Conservation (phyloP, 495 filamentous ascomycete genomes). For the Articulospora tetracladia region DNA sequence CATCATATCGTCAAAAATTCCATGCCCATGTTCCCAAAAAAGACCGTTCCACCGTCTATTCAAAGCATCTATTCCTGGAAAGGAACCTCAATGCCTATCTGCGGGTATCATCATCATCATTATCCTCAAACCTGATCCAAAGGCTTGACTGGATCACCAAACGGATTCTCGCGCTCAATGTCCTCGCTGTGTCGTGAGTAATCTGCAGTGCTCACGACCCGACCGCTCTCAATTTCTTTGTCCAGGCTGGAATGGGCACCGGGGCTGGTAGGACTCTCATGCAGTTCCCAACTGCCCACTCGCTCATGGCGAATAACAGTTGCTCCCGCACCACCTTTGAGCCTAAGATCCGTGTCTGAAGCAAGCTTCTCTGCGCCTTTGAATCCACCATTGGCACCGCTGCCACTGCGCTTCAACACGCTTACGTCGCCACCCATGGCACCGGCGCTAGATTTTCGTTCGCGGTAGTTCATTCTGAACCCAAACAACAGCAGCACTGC, state of each 20-base stretch:
- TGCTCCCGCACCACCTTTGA: constrained; percentile 23
- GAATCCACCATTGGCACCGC: constrained; percentile 37
- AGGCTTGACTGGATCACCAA: constrained; percentile 21
- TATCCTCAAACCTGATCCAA: constrained; percentile 17
- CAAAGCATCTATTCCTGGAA: background rate
- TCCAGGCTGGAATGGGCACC: constrained; percentile 4
- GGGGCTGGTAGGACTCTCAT: constrained; percentile 14
- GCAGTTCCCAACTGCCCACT: constrained; percentile 51
- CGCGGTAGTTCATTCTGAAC: constrained; percentile 25
- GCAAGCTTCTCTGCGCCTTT: constrained; percentile 46
- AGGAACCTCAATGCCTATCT: background rate
- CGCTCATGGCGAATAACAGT: constrained; percentile 39
- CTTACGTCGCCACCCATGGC: constrained; percentile 12
- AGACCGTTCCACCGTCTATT: background rate
- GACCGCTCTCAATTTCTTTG: constrained; percentile 20
- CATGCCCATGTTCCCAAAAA: background rate
- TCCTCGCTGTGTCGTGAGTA: constrained; percentile 21
- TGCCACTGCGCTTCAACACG: constrained; percentile 13
- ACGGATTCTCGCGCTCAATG: constrained; percentile 16
- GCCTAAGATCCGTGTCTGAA: constrained; percentile 44
- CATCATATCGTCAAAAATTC: constrained; percentile 12
- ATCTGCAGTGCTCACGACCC: constrained; percentile 8
- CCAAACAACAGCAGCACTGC: constrained; percentile 35
- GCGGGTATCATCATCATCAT: background rate
- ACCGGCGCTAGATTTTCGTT: background rate